These are phyloP conservation scores for Sporothrix dimorphospora DNA, from an alignment of 2,329 filamentous ascomycete species.

Conservation along the genomic window DNA sequence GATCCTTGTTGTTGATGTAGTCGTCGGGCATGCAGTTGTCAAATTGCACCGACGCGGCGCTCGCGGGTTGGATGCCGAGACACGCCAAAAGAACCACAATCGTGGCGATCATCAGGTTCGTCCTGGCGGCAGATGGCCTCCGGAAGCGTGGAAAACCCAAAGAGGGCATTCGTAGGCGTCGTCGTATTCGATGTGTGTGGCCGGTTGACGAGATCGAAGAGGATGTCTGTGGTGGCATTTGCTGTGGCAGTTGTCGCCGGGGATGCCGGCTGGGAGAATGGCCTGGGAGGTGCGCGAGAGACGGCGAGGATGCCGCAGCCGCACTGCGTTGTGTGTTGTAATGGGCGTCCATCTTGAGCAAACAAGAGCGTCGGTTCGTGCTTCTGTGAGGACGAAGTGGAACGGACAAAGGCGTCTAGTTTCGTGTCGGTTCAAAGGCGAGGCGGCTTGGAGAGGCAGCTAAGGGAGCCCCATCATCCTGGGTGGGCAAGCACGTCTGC, in stretches of 20 bases:
- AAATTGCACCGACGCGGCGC: conserved; percentile 73
- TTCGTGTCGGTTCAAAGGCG: conserved; percentile 8
- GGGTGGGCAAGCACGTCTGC: conserved; percentile 23
- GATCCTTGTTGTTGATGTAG: conserved; percentile 49
- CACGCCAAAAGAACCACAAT: conserved; percentile 47
- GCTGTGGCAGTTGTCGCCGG: neutral
- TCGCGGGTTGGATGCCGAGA: conserved; percentile 48
- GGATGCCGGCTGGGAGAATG: neutral
- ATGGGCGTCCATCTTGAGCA: conserved; percentile 1
- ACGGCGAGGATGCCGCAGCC: neutral
- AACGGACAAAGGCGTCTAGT: neutral
- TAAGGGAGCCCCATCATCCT: conserved; percentile 29
- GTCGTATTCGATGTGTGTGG: conserved; percentile 19
- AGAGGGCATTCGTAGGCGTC: neutral
- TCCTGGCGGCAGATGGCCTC: neutral
- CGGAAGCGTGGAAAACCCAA: neutral
- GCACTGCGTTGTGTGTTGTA: neutral
- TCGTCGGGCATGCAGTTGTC: conserved; percentile 77
- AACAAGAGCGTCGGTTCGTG: neutral
- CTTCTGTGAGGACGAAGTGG: neutral
- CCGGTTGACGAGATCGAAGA: neutral
- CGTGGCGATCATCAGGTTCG: conserved; percentile 33
- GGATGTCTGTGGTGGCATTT: neutral
- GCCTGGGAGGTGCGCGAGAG: neutral
- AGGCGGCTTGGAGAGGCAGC: conserved; percentile 6